phyloP scores from a whole-genome alignment of 1,139 yeast genomes.

The Saccharomyces hybrid region DNA sequence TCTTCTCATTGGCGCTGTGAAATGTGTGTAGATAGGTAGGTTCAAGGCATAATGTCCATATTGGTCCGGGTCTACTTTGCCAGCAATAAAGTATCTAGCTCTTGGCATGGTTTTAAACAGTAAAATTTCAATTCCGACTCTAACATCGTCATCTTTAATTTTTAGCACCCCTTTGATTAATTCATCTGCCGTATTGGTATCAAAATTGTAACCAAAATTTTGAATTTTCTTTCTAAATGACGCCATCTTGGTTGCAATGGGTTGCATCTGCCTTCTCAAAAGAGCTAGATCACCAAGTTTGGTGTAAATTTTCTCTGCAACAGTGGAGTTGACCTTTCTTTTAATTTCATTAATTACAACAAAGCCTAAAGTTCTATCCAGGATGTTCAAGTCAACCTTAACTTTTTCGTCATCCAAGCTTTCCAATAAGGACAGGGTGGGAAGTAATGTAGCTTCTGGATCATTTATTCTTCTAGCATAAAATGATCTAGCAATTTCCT shows the following conservation, averaged over 20 bases:
- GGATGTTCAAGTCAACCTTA: slow-evolving; percentile 62
- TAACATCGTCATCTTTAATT: slow-evolving; percentile 54
- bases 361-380: slow-evolving; percentile 51
- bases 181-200: slow-evolving; percentile 65
- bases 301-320: slow-evolving; percentile 74
- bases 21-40: slow-evolving; percentile 82
- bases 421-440: slow-evolving; percentile 61
- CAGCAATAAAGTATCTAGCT: slow-evolving; percentile 84
- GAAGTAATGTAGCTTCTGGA: slow-evolving; percentile 41
- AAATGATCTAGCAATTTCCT: slow-evolving; percentile 48
- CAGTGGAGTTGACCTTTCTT: slow-evolving; percentile 74
- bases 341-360: slow-evolving; percentile 66
- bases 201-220: slow-evolving; percentile 50
- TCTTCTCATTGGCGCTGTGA: slow-evolving; percentile 85
- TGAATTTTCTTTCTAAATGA: slow-evolving; percentile 61
- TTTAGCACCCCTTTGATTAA: slow-evolving; percentile 63
- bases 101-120: slow-evolving; percentile 76
- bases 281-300: slow-evolving; percentile 73
- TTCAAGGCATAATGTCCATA: slow-evolving; percentile 75
- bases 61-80: slow-evolving; percentile 73
- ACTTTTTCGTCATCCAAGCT: slow-evolving; percentile 82
- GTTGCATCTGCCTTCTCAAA: slow-evolving; percentile 80
- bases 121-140: slow-evolving; percentile 73
- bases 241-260: slow-evolving; percentile 75
- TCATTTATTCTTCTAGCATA: slow-evolving; percentile 62